A percentile compares a stretch with the other conserved stretches of the same genome.
Evolutionary conservation across 345 rosid genomes (phyloP).

Genomic region (Populus davidiana): DNA sequence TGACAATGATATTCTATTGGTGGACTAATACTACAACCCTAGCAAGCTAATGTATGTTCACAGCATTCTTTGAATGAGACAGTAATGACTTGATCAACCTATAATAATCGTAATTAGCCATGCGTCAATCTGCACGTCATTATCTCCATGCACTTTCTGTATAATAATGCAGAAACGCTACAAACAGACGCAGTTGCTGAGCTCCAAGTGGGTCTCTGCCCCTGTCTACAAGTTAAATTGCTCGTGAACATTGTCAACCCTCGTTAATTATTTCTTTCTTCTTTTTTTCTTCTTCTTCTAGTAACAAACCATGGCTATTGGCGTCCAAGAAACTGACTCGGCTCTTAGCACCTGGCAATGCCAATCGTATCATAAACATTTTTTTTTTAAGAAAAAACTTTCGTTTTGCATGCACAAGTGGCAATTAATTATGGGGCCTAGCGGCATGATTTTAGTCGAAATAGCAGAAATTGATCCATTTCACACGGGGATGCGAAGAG

Average conservation of each 20-base stretch:
- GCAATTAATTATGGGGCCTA: too few species aligned
- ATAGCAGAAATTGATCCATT: neutral
- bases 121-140: constrained; percentile 11
- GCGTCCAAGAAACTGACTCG: constrained; percentile 27
- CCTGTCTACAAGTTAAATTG: constrained; percentile 16
- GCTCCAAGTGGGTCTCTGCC: constrained; percentile 24
- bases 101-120: neutral
- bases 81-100: constrained; percentile 12
- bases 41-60: neutral
- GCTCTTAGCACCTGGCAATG: neutral
- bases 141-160: constrained; percentile 31
- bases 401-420: too few species aligned
- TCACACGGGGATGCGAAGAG: neutral
- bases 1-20: constrained; percentile 30
- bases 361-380: neutral
- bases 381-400: too few species aligned
- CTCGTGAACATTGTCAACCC: constrained; percentile 38
- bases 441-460: too few species aligned
- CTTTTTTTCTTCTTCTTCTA: neutral
- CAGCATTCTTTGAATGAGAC: constrained; percentile 22
- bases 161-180: constrained; percentile 17
- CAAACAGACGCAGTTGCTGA: constrained; percentile 42
- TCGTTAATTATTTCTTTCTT: neutral
- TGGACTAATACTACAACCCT: constrained; percentile 10
- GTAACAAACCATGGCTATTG: constrained; percentile 19